phyloP scores from a whole-genome alignment of 2,329 filamentous ascomycete species.

The Fusarium luffae region DNA sequence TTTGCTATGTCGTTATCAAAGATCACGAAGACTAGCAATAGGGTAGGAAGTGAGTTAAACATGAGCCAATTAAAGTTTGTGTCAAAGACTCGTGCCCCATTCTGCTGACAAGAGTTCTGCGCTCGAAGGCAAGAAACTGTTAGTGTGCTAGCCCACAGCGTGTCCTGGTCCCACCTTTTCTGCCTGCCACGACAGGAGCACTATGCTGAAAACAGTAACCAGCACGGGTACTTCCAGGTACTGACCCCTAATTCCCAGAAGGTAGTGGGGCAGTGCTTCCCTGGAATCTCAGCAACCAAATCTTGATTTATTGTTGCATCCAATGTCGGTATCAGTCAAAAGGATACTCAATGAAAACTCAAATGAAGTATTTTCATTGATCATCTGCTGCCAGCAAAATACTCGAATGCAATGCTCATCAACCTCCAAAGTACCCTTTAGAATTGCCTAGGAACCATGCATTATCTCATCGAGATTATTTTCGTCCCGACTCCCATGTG shows the following conservation, averaged over 20 bases:
- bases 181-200: not conserved
- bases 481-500: not conserved
- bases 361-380: not conserved
- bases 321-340: not conserved
- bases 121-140: not conserved
- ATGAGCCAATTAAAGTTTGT: not conserved
- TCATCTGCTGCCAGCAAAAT: not conserved
- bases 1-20: not conserved
- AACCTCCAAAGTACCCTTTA: not conserved
- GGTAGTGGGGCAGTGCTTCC: too few species aligned
- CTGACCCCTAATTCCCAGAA: not conserved
- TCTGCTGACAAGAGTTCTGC: not conserved
- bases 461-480: too few species aligned
- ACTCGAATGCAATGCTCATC: not conserved
- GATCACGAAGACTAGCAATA: not conserved
- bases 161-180: not conserved
- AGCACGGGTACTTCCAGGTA: not conserved
- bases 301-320: not conserved
- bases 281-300: not conserved
- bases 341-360: too few species aligned
- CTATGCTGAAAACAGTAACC: not conserved
- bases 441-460: not conserved
- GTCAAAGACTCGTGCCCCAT: not conserved
- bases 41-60: not conserved
- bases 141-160: not conserved